Conservation (phyloP, 2,329 filamentous ascomycete genomes). For the Beauveria varroae region DNA sequence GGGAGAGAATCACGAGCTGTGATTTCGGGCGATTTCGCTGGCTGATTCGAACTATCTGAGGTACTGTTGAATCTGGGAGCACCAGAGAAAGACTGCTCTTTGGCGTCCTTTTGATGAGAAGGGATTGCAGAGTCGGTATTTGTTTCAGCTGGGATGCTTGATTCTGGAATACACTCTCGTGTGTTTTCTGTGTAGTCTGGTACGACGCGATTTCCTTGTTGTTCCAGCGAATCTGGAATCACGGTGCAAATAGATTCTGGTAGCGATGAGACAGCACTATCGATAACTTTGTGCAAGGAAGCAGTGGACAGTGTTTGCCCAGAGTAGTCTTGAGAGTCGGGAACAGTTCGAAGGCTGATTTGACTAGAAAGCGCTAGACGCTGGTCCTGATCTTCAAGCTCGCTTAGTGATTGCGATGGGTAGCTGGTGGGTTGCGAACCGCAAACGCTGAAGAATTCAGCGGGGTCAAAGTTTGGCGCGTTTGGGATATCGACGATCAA, state of each 20-base stretch:
- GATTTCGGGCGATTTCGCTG: neutral
- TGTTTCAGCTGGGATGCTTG: neutral
- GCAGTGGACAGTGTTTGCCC: conserved; percentile 18
- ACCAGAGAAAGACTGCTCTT: neutral
- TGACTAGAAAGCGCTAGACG: conserved; percentile 23
- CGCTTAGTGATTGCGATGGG: conserved; percentile 25
- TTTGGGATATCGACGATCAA: conserved; percentile 25
- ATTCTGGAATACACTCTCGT: neutral
- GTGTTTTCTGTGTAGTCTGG: neutral
- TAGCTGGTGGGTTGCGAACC: conserved; percentile 23
- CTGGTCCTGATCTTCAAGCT: conserved; percentile 29
- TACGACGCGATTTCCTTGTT: neutral
- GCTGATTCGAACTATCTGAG: neutral
- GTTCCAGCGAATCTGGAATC: conserved; percentile 16
- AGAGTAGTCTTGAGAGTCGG: conserved; percentile 36
- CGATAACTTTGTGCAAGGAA: neutral
- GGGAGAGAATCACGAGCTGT: neutral
- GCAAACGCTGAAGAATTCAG: conserved; percentile 28
- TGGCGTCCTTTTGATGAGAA: neutral
- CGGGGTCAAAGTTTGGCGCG: conserved; percentile 23
- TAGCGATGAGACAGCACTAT: conserved; percentile 6
- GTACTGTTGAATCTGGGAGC: neutral
- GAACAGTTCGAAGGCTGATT: conserved; percentile 31
- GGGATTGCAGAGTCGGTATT: neutral
- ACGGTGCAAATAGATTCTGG: neutral